A percentile compares a stretch with the other conserved stretches of the same genome.
These are phyloP conservation scores for Candida tropicalis DNA, from an alignment of 1,139 yeast species.

Conservation along the genomic window DNA sequence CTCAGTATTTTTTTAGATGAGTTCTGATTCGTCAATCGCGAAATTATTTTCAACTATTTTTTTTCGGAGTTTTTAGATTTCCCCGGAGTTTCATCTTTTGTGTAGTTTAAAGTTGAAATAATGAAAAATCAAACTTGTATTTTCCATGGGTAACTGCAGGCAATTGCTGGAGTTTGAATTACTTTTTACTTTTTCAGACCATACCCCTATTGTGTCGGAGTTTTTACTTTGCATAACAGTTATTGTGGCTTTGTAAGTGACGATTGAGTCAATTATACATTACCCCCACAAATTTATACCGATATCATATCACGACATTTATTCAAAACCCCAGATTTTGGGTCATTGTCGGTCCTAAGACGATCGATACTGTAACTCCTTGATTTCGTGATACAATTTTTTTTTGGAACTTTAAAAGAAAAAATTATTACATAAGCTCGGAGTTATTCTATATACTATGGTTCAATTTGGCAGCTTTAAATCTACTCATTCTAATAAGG, in stretches of 20 bases:
- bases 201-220: conserved; percentile 1
- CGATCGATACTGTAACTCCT: no score
- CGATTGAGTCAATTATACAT: neutral
- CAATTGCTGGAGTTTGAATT: neutral
- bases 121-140: no score
- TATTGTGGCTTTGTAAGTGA: neutral
- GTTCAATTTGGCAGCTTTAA: conserved; percentile 55
- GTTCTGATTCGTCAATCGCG: neutral
- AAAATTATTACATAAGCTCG: no score
- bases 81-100: conserved; percentile 3
- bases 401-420: no score
- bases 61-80: neutral
- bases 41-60: neutral
- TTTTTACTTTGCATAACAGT: neutral
- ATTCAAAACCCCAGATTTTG: conserved; percentile 1
- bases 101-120: neutral
- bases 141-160: conserved; percentile 4
- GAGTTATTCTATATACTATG: neutral
- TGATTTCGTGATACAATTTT: no score
- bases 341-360: neutral
- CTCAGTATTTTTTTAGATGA: no score
- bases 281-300: conserved; percentile 1
- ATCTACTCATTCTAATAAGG: conserved; percentile 62
- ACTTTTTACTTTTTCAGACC: no score
- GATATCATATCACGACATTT: neutral